Base-by-base conservation (phyloP, 148 eudicot species). In the Beta vulgaris region DNA sequence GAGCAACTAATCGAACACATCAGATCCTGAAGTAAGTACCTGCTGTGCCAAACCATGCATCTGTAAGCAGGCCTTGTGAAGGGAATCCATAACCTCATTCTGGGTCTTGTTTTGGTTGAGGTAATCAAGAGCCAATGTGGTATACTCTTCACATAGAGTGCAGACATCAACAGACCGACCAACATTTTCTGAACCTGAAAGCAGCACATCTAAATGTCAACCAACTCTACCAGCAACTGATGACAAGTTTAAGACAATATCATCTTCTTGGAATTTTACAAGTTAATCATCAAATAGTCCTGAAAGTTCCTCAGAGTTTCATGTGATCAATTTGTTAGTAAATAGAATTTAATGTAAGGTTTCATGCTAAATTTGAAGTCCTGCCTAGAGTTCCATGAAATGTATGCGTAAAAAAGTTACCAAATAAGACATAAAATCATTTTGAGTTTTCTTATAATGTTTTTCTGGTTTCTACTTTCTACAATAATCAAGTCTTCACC, bases 101-200 rank as follows among this genome's bases (percentile, higher is more conserved):
- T 85, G 91, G 58, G 98, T 94, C 71, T 88, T 90, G 81, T 89
- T 79, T 32, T 88, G 86, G 54, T 69, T 42, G 48, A 94, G 85
- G 82, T 90, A 92, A 16, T 68, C 77, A 48, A 94, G 78, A 68
- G 91, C 91, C 78, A 86, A 57, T 19, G 80, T 29, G 51, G 91
- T 81, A 84, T 82, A 89, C 49, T 90, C 88, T 88, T 94, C 91
- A 81, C 98, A 94, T 81, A 88, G 13, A 48, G 81, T 63, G 79
- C 93, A 90, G 65, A 85, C 21, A 14, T 88, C 76, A 44, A 79
- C 74, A 26, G 82, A 79, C 42, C 73, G 62, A 32, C 26, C 82
- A 53, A 54, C 63, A 32, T 70, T 77, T 73, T 81, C 74, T 39
- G 59, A 68, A 63, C 69, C 72, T 81, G 76, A 34, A 77, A 81